These are phyloP conservation scores for Sonneratia alba DNA, from an alignment of 345 rosid species.

Conservation along the genomic window DNA sequence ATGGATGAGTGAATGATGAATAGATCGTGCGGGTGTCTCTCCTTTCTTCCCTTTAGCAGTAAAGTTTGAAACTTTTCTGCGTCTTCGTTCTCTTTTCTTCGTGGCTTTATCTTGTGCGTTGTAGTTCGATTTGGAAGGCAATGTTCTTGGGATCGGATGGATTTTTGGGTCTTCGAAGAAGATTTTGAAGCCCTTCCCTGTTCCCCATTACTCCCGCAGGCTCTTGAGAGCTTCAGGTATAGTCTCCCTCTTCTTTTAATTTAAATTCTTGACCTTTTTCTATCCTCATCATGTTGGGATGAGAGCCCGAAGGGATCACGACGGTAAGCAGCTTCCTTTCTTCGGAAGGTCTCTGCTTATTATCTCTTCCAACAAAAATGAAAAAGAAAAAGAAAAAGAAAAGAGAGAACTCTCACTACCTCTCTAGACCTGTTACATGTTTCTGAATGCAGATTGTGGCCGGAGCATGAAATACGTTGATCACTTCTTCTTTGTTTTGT, in stretches of 20 bases:
- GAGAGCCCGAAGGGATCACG: not conserved
- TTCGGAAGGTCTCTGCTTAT: no score
- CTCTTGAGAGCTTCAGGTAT: conserved; percentile 10
- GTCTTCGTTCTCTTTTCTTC: no score
- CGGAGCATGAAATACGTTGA: not conserved
- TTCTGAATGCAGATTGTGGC: not conserved
- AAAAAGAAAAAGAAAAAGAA: no score
- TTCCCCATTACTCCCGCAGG: conserved; percentile 12
- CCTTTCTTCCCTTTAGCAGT: not conserved
- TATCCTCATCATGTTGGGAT: conserved; percentile 3
- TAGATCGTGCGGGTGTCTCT: conserved; percentile 4
- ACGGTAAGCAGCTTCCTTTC: no score
- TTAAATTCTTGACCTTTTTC: conserved; percentile 6
- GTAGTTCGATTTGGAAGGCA: no score
- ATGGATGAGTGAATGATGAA: not conserved
- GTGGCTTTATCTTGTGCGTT: conserved; percentile 3
- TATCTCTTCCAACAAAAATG: no score
- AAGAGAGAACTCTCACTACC: not conserved
- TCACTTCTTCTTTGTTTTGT: not conserved
- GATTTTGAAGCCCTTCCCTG: conserved; percentile 4
- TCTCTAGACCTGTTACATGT: not conserved
- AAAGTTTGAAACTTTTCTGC: conserved; percentile 2
- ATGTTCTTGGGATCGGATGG: conserved; percentile 14
- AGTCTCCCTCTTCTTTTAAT: not conserved
- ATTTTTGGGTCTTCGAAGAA: conserved; percentile 6